Conservation (phyloP, 108 stramenopile species). For the Poteriospumella lacustris region DNA sequence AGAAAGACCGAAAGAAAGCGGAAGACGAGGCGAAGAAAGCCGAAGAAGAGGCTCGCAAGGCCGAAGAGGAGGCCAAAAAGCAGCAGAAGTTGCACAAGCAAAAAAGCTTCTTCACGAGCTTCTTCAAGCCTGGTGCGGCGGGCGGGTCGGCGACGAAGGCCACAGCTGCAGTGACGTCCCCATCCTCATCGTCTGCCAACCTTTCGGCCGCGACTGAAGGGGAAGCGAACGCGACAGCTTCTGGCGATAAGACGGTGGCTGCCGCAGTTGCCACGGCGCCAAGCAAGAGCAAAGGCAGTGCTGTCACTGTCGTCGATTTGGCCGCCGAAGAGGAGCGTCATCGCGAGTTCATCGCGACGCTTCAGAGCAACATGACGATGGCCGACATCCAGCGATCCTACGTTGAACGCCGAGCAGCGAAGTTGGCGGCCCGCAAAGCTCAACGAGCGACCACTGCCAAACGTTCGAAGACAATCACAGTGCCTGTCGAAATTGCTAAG, state of each 20-base stretch:
- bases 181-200: background rate
- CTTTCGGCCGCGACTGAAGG: background rate
- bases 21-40: background rate
- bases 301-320: too few relatives aligned
- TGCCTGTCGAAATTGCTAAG: background rate
- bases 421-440: background rate
- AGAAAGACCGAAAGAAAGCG: background rate
- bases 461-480: background rate
- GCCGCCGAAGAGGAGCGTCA: too few relatives aligned
- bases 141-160: background rate
- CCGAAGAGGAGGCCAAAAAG: background rate
- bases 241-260: background rate
- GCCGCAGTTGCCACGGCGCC: background rate
- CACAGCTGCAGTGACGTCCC: background rate
- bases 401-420: background rate
- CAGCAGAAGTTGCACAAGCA: background rate
- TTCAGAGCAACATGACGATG: background rate
- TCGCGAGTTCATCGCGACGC: too few relatives aligned
- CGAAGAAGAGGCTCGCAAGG: too few relatives aligned
- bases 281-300: background rate
- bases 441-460: background rate
- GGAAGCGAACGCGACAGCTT: background rate
- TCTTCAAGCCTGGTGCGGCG: background rate
- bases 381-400: background rate
- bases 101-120: constrained; percentile 1